Evolutionary conservation across 768 basidiomycete species (phyloP).

Genomic region (Boletus huronensis): DNA sequence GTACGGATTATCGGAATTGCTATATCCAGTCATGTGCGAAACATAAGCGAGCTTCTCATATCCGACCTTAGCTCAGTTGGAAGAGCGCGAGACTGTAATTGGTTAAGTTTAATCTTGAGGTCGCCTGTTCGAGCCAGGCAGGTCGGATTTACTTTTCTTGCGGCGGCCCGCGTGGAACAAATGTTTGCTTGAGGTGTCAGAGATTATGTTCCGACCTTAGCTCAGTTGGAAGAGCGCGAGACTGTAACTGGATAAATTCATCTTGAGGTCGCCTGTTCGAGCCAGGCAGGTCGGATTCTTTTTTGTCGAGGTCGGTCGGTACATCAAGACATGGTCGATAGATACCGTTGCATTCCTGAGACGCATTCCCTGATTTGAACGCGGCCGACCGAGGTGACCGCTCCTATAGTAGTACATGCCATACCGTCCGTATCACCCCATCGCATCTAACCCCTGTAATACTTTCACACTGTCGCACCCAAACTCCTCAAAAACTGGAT

Average conservation of each 20-base stretch:
- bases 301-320: too few relatives aligned
- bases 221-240: conserved; percentile 52
- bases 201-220: conserved; percentile 18
- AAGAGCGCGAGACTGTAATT: conserved; percentile 49
- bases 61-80: conserved; percentile 41
- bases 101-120: conserved; percentile 37
- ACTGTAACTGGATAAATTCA: conserved; percentile 35
- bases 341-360: background rate
- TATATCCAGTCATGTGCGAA: background rate
- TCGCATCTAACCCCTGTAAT: background rate
- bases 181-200: background rate
- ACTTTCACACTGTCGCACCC: conserved; percentile 16
- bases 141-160: conserved; percentile 27
- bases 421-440: background rate
- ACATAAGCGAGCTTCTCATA: background rate
- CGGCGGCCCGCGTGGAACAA: background rate
- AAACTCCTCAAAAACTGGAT: conserved; percentile 18
- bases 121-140: conserved; percentile 44
- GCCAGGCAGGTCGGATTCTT: conserved; percentile 37
- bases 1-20: too few relatives aligned
- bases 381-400: background rate
- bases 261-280: conserved; percentile 47
- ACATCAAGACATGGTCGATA: background rate
- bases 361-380: background rate
- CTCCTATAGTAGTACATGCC: background rate